phyloP scores from a whole-genome alignment of 805 yeast genomes.

The Candida schatavii region DNA sequence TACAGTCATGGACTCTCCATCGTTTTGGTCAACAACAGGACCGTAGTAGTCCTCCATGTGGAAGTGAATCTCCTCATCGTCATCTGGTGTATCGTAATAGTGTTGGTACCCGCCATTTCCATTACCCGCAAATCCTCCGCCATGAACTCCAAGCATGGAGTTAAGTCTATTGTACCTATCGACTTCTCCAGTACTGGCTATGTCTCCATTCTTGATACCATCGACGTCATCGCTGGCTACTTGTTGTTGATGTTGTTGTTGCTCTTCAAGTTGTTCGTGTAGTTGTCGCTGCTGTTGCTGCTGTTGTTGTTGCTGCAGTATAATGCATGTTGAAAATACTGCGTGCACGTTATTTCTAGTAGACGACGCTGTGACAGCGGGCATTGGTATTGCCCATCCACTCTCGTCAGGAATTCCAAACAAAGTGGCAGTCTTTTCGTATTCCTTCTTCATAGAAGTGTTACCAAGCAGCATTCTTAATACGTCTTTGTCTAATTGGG shows the following conservation, averaged over 20 bases:
- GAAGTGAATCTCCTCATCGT: conserved; percentile 46
- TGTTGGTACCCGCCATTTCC: neutral
- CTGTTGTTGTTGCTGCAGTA: conserved; percentile 15
- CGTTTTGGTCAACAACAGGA: conserved; percentile 35
- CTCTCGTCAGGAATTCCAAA: conserved; percentile 93
- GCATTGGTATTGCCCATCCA: conserved; percentile 98
- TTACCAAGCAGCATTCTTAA: conserved; percentile 90
- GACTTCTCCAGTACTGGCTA: neutral
- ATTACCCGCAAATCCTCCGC: neutral
- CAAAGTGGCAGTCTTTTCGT: conserved; percentile 80
- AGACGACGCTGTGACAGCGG: conserved; percentile 82
- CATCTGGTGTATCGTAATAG: conserved; percentile 2
- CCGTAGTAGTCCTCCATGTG: conserved; percentile 58
- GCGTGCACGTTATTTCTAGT: conserved; percentile 94
- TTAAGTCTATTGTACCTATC: neutral
- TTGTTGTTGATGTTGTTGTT: neutral
- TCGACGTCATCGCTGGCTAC: neutral
- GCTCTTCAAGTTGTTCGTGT: neutral
- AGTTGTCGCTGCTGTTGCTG: conserved; percentile 22
- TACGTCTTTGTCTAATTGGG: conserved; percentile 87
- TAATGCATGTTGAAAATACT: conserved; percentile 81
- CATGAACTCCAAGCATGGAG: neutral
- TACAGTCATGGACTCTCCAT: conserved; percentile 46
- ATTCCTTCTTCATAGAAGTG: conserved; percentile 70
- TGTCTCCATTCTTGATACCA: neutral